These are phyloP conservation scores for Perkinsela sp. DNA, from an alignment of 208 protist species.

Conservation along the genomic window DNA sequence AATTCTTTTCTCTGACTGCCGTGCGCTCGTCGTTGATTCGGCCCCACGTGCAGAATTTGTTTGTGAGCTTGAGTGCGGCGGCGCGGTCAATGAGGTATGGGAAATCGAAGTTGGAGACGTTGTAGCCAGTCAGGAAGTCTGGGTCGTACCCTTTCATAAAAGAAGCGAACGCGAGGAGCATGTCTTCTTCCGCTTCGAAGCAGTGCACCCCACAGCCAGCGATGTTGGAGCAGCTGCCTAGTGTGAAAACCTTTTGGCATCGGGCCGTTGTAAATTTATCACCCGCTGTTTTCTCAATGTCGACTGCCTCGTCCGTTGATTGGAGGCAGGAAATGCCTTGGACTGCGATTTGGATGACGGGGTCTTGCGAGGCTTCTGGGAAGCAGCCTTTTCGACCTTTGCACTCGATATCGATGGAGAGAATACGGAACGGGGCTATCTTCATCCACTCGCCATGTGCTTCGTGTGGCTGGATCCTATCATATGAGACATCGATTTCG, in stretches of 20 bases:
- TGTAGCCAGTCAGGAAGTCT: slow-evolving; percentile 93
- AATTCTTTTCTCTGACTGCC: slow-evolving; percentile 69
- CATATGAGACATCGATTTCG: slow-evolving; percentile 60
- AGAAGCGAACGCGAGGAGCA: slow-evolving; percentile 63
- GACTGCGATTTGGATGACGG: slow-evolving; percentile 98
- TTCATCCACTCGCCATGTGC: slow-evolving; percentile 61
- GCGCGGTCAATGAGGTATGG: slow-evolving; percentile 91
- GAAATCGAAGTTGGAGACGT: slow-evolving; percentile 98
- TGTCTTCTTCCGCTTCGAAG: slow-evolving; percentile 71
- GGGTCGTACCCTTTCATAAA: slow-evolving; percentile 62
- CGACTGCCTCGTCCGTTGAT: slow-evolving; percentile 21
- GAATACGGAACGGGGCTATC: slow-evolving; percentile 90
- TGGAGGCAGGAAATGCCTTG: slow-evolving; percentile 66
- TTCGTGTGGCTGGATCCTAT: slow-evolving; percentile 48
- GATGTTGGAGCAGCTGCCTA: slow-evolving; percentile 78
- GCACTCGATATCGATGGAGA: slow-evolving; percentile 98
- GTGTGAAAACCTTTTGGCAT: slow-evolving; percentile 37
- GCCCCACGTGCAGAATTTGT: slow-evolving; percentile 64
- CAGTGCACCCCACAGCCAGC: slow-evolving; percentile 70
- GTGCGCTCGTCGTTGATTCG: slow-evolving; percentile 57
- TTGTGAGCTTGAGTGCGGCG: slow-evolving; percentile 33
- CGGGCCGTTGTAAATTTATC: slow-evolving; percentile 17
- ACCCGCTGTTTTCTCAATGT: slow-evolving; percentile 8
- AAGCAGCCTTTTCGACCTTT: slow-evolving; percentile 86
- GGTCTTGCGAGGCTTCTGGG: slow-evolving; percentile 88